Evolutionary conservation across 2,329 filamentous ascomycete genomes (phyloP), one percentile per base, ranked within the genome.

Genomic region (Fusarium sp.): DNA sequence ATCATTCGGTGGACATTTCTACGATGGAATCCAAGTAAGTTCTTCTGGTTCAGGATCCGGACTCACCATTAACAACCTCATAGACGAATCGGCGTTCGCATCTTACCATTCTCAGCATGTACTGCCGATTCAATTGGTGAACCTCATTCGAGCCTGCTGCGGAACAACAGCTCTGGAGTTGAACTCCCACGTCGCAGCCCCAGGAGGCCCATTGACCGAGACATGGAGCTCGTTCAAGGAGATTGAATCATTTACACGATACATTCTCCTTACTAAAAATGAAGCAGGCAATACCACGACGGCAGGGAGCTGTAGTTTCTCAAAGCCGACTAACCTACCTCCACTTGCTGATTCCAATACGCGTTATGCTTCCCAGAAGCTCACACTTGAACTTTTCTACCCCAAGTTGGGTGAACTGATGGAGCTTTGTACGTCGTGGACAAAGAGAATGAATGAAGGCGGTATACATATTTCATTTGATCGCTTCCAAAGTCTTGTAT

Each of bases 1-100:
- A 86, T 96, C 35, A 87, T 96, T 57, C 86, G 89, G 72, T 99
- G 96, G 96, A 78, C 96, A 2, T 90, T 94, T 72, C 86, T 89
- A 33, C 91, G 87, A 73, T 99, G 95, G 94, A 90, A 89, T 69
- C 92, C 94, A 69, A 90, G 93, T 95, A 83, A 77, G 86, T 71
- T n/a, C 28, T 31, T 15, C 10, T 16, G 31, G 8, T 37, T 9
- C 13, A 18, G 24, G 24, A 23, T 15, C 21, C 11, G 24, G 16
- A 16, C 33, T 39, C 12, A 6, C 12, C 23, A 11, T 43, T 70
- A 24, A 73, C 47, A 24, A 41, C 7, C n/a, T 9, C n/a, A 67
- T 33, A 92, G 89, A 84, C 38, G 93, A 97, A 74, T 82, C 87
- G 57, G 81, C 84, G 7, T 93, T 92, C 77, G 87, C 89, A n/a